phyloP scores from a whole-genome alignment of 768 basidiomycete genomes.

The Phallus indusiatus region DNA sequence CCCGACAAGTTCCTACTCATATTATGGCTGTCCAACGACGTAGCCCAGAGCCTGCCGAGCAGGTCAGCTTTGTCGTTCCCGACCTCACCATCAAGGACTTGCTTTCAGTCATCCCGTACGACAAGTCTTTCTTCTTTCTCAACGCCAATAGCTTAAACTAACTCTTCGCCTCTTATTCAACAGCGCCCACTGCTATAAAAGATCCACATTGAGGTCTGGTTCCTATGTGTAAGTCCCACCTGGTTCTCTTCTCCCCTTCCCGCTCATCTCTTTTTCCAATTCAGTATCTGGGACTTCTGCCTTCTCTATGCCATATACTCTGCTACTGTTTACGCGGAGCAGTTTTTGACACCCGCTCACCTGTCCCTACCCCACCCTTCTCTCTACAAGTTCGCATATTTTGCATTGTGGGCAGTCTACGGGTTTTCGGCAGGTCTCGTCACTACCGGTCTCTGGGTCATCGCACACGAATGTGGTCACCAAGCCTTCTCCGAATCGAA shows the following conservation, averaged over 20 bases:
- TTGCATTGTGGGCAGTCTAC: slow-evolving; percentile 74
- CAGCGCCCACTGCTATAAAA: slow-evolving; percentile 82
- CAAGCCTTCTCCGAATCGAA: slow-evolving; percentile 94
- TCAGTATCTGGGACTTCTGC: slow-evolving; percentile 63
- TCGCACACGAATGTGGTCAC: slow-evolving; percentile 94
- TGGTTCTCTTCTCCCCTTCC: slow-evolving; percentile 11
- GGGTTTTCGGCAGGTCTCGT: slow-evolving; percentile 77
- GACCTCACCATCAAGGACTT: slow-evolving; percentile 84
- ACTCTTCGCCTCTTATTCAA: slow-evolving; percentile 3
- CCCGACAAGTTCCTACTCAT: background rate
- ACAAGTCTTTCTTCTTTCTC: slow-evolving; percentile 13
- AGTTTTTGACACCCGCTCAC: slow-evolving; percentile 45
- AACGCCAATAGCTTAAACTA: background rate
- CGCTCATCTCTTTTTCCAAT: slow-evolving; percentile 4
- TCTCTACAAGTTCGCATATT: slow-evolving; percentile 51
- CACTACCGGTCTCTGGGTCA: slow-evolving; percentile 87
- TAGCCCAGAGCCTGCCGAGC: slow-evolving; percentile 3
- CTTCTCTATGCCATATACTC: slow-evolving; percentile 66
- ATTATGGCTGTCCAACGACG: slow-evolving; percentile 2
- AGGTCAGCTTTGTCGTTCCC: slow-evolving; percentile 34
- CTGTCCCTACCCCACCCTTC: slow-evolving; percentile 49
- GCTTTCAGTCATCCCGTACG: slow-evolving; percentile 74
- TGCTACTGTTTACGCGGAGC: slow-evolving; percentile 52
- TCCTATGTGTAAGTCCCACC: slow-evolving; percentile 55
- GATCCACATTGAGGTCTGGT: slow-evolving; percentile 74